Conservation (phyloP, 257 asterid species). For the Capsicum rhomboideum region DNA sequence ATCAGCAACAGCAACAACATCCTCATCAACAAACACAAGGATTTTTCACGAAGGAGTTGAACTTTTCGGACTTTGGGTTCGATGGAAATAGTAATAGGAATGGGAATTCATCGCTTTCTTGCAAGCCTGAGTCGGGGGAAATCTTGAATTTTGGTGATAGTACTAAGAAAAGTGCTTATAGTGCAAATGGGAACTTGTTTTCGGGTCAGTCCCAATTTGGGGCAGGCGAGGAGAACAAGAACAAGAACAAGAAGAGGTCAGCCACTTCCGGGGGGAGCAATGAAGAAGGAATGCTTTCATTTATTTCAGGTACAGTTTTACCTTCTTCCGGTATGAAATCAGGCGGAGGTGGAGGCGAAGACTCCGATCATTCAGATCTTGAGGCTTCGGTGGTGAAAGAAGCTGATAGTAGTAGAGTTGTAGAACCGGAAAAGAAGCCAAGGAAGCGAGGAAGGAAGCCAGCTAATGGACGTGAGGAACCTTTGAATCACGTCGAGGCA, state of each 20-base stretch:
- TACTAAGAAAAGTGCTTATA: not conserved
- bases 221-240: not conserved
- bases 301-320: constrained; percentile 1
- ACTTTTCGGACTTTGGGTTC: constrained; percentile 10
- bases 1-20: not conserved
- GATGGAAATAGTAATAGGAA: not conserved
- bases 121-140: constrained; percentile 22
- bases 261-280: not conserved
- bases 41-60: constrained; percentile 5
- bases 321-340: not conserved
- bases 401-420: constrained; percentile 3
- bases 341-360: not conserved
- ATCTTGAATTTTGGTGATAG: constrained; percentile 10
- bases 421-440: constrained; percentile 1
- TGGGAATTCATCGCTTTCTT: not conserved
- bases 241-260: not conserved
- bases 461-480: constrained; percentile 9
- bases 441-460: constrained; percentile 12
- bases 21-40: not conserved
- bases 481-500: constrained; percentile 10
- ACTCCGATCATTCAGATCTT: constrained; percentile 2
- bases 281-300: constrained; percentile 11
- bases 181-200: not conserved
- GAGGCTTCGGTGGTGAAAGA: constrained; percentile 10
- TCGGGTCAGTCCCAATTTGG: not conserved